A percentile compares a stretch with the other conserved stretches of the same genome.
phyloP scores from a whole-genome alignment of 2,329 filamentous ascomycete species.

The Neofusicoccum ribis region DNA sequence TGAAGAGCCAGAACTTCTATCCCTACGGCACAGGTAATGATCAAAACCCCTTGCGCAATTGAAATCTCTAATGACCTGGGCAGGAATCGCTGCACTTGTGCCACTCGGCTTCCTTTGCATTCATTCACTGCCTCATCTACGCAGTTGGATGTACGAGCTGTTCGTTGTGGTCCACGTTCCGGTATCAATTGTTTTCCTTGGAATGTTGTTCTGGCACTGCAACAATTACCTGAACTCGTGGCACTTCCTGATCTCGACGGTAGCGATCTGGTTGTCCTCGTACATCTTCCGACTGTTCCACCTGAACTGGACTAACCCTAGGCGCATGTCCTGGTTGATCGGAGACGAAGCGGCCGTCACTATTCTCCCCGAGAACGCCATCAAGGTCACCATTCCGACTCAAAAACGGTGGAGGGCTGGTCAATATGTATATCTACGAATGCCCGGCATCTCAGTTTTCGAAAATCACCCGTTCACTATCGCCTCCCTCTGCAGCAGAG shows the following conservation, averaged over 20 bases:
- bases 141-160: slow-evolving; percentile 77
- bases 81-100: slow-evolving; percentile 67
- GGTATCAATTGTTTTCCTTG: slow-evolving; percentile 76
- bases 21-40: slow-evolving; percentile 76
- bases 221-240: slow-evolving; percentile 90
- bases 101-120: slow-evolving; percentile 81
- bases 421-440: slow-evolving; percentile 91
- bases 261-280: slow-evolving; percentile 75
- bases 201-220: slow-evolving; percentile 91
- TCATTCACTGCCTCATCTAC: slow-evolving; percentile 77
- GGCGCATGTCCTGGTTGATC: slow-evolving; percentile 76
- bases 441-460: slow-evolving; percentile 86
- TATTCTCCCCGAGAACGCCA: slow-evolving; percentile 86
- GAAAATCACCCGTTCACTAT: slow-evolving; percentile 97
- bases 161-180: slow-evolving; percentile 84
- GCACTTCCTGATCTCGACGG: slow-evolving; percentile 80
- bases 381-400: slow-evolving; percentile 92
- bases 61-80: slow-evolving; percentile 23
- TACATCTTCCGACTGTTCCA: slow-evolving; percentile 77
- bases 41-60: slow-evolving; percentile 37
- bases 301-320: slow-evolving; percentile 85
- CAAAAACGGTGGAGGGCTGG: slow-evolving; percentile 91
- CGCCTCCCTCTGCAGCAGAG: slow-evolving; percentile 85
- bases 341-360: slow-evolving; percentile 91
- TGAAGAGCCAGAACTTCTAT: slow-evolving; percentile 65